phyloP scores from a whole-genome alignment of 1,284 basidiomycete species.

The Pterula multifida region DNA sequence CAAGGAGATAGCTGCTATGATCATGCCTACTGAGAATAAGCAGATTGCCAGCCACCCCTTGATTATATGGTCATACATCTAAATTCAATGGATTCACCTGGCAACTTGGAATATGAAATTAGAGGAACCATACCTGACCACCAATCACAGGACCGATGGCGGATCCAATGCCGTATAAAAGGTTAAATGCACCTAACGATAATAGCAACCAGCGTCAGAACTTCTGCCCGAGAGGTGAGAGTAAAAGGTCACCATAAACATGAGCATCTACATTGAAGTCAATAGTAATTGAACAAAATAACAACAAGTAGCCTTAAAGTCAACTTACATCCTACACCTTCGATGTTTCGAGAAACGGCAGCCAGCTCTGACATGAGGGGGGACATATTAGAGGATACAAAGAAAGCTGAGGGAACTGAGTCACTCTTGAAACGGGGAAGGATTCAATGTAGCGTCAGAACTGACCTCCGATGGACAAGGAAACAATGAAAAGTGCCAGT shows the following conservation, averaged over 20 bases:
- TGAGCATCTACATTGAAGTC: constrained; percentile 38
- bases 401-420: constrained; percentile 7
- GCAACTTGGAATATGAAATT: constrained; percentile 3
- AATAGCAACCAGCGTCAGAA: neutral
- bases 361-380: constrained; percentile 57
- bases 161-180: constrained; percentile 54
- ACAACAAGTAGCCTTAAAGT: too few species aligned
- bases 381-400: constrained; percentile 50
- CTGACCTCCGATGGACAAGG: constrained; percentile 48
- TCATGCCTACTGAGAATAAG: constrained; percentile 29
- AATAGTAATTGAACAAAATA: neutral
- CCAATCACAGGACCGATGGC: constrained; percentile 54
- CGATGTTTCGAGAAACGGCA: constrained; percentile 35
- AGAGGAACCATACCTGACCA: constrained; percentile 36
- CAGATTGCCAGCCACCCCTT: constrained; percentile 48
- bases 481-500: constrained; percentile 49
- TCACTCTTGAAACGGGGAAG: neutral
- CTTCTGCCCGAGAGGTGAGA: neutral
- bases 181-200: constrained; percentile 50
- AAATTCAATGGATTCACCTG: constrained; percentile 5
- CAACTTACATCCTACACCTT: constrained; percentile 55
- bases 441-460: constrained; percentile 2
- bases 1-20: constrained; percentile 26
- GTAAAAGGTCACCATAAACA: constrained; percentile 25
- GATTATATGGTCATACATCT: constrained; percentile 45